These are phyloP conservation scores for Brassica balearica DNA, from an alignment of 441 rosid genomes.

Conservation along the genomic window DNA sequence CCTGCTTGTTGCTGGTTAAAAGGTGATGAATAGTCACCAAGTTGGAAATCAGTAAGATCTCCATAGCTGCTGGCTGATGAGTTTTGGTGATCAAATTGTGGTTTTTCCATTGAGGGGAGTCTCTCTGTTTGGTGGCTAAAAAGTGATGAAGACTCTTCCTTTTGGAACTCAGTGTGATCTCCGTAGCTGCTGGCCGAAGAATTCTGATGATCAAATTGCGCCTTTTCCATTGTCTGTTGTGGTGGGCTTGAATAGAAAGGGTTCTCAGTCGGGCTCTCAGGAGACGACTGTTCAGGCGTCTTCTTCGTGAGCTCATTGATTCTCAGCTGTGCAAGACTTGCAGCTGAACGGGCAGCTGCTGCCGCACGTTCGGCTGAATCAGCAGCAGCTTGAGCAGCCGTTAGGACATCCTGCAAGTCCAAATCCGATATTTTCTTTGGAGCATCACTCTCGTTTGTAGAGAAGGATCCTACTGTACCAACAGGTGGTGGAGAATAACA, in stretches of 20 bases:
- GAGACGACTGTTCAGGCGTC: slow-evolving; percentile 50
- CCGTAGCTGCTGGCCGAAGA: slow-evolving; percentile 50
- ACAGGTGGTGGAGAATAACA: slow-evolving; percentile 47
- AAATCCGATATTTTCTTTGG: slow-evolving; percentile 51
- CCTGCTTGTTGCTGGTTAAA: slow-evolving; percentile 53
- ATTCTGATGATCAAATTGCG: slow-evolving; percentile 52
- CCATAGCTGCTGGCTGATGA: slow-evolving; percentile 50
- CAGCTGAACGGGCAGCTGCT: slow-evolving; percentile 92
- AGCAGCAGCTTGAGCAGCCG: slow-evolving; percentile 92
- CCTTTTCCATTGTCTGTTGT: slow-evolving; percentile 35
- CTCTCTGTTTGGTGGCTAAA: slow-evolving; percentile 60
- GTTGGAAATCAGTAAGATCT: slow-evolving; percentile 29
- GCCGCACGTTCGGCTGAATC: slow-evolving; percentile 94
- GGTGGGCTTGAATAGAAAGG: slow-evolving; percentile 51
- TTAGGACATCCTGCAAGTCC: slow-evolving; percentile 86
- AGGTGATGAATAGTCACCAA: slow-evolving; percentile 29
- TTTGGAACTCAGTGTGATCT: slow-evolving; percentile 36
- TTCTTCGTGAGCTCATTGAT: slow-evolving; percentile 77
- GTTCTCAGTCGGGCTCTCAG: slow-evolving; percentile 56
- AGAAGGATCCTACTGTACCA: slow-evolving; percentile 42
- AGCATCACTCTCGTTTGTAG: slow-evolving; percentile 48
- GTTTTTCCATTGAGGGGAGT: slow-evolving; percentile 58
- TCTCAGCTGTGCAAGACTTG: slow-evolving; percentile 90
- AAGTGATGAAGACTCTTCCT: slow-evolving; percentile 38
- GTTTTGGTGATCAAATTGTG: slow-evolving; percentile 50